These are phyloP conservation scores for Talaromyces stipitatus DNA, from an alignment of 495 filamentous ascomycete genomes.

Conservation along the genomic window DNA sequence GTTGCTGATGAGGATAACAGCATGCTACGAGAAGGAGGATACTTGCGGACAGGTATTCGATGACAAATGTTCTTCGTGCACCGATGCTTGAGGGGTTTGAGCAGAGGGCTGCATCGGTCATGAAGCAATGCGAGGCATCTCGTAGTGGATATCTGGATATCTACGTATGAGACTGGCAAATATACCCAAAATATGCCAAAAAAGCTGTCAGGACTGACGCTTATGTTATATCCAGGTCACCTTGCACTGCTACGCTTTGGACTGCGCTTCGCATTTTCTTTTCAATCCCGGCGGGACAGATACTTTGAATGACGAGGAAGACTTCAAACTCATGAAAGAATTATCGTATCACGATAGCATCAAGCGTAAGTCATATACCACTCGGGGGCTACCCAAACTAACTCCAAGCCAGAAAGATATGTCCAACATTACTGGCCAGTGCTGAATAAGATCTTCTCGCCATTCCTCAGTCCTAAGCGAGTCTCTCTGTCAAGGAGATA, in stretches of 20 bases:
- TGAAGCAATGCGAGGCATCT: constrained; percentile 35
- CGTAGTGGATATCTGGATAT: constrained; percentile 33
- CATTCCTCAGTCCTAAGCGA: constrained; percentile 17
- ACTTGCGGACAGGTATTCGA: constrained; percentile 58
- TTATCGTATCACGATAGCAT: constrained; percentile 57
- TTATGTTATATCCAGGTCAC: constrained; percentile 13
- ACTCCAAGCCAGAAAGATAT: constrained; percentile 28
- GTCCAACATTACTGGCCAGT: constrained; percentile 30
- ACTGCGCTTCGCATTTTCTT: constrained; percentile 57
- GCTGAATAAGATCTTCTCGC: constrained; percentile 18
- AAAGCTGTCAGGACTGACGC: background rate
- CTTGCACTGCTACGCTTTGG: constrained; percentile 57
- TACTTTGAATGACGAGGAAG: constrained; percentile 40
- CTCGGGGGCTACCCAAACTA: no score
- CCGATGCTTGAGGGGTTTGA: constrained; percentile 44
- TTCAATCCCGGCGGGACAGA: constrained; percentile 55
- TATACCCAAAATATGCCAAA: background rate
- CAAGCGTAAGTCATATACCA: constrained; percentile 50
- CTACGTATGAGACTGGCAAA: constrained; percentile 53
- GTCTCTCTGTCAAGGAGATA: constrained; percentile 25
- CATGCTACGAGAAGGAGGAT: constrained; percentile 52
- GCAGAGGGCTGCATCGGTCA: constrained; percentile 44
- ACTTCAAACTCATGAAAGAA: constrained; percentile 57
- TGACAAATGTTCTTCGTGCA: constrained; percentile 52
- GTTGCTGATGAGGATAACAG: constrained; percentile 20